These are phyloP conservation scores for Coccomyxa subellipsoidea DNA, from an alignment of 163 green algal genomes.

Conservation along the genomic window DNA sequence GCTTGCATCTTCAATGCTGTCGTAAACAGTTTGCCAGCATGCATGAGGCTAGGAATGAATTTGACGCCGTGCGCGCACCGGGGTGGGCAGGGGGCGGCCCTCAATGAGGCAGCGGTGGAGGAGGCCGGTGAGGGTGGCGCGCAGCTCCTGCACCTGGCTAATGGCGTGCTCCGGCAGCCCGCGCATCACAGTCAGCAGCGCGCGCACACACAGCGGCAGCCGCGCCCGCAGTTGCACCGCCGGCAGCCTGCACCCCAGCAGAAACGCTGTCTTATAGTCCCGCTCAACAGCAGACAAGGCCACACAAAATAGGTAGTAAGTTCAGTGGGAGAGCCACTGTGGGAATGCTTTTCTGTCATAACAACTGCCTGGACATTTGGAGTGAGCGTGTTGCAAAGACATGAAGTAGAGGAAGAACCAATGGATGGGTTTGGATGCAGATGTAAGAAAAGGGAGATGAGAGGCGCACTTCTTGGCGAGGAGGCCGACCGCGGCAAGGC, in stretches of 20 bases:
- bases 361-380: too few relatives aligned
- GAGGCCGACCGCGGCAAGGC: slow-evolving; percentile 56
- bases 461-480: neutral
- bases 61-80: neutral
- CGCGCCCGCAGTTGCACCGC: slow-evolving; percentile 31
- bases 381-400: too few relatives aligned
- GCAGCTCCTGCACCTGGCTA: slow-evolving; percentile 20
- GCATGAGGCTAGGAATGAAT: too few relatives aligned
- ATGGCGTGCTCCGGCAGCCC: slow-evolving; percentile 49
- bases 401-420: too few relatives aligned
- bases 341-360: too few relatives aligned
- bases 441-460: too few relatives aligned
- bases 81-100: neutral
- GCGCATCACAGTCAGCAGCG: slow-evolving; percentile 67
- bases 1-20: too few relatives aligned
- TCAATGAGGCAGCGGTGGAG: neutral
- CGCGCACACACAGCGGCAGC: slow-evolving; percentile 41
- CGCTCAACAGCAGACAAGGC: too few relatives aligned
- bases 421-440: too few relatives aligned
- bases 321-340: too few relatives aligned
- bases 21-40: too few relatives aligned
- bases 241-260: slow-evolving; percentile 31
- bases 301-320: too few relatives aligned
- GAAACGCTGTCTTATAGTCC: neutral
- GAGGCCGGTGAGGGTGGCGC: neutral